Evolutionary conservation across 225 moss, liverwort and hornwort genomes (phyloP), one percentile per base, ranked within the genome.

Genomic region (Asterella californica): DNA sequence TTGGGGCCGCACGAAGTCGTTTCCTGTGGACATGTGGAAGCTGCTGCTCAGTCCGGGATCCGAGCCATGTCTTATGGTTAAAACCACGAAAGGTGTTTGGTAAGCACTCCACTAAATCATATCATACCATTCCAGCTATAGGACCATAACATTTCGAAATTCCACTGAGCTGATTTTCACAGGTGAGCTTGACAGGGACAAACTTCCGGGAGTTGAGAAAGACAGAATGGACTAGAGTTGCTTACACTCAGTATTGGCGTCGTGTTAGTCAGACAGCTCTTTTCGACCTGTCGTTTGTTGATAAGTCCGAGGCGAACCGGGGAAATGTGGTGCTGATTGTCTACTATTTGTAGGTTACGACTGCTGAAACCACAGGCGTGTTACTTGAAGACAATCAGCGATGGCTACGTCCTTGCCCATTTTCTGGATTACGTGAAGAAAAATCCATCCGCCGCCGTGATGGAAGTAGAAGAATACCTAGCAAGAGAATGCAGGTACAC

Each of bases 341-440:
- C 2, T 30, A 18, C 24, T 15, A n/a, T 33, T 34, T 59, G 7
- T 61, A 83, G 83, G 83, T 72, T 86, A 17, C 53, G 46, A 38
- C 80, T 86, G 24, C 36, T 54, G 73, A 69, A 83, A 5, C 73
- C 86, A 10, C 7, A 25, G 0, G 27, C 42, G 15, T 36, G 0
- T 0, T 86, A 86, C 68, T 2, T n/a, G 25, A 75, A 45, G 34
- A 38, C 47, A 9, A 45, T 83, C 53, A n/a, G 52, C 21, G 83
- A 81, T 6, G 68, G 55, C 33, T 66, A 29, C n/a, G 38, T 70
- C 30, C 81, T 86, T 32, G 83, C 79, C 48, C 48, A 83, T 47
- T 86, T 86, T 76, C 62, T 86, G 9, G 63, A 83, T 45, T 86
- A 78, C 62, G 81, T 76, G 54, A 83, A 77, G 72, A 81, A 76